Evolutionary conservation across 1,139 yeast species (phyloP).

Genomic region (Komagataea norvegica): DNA sequence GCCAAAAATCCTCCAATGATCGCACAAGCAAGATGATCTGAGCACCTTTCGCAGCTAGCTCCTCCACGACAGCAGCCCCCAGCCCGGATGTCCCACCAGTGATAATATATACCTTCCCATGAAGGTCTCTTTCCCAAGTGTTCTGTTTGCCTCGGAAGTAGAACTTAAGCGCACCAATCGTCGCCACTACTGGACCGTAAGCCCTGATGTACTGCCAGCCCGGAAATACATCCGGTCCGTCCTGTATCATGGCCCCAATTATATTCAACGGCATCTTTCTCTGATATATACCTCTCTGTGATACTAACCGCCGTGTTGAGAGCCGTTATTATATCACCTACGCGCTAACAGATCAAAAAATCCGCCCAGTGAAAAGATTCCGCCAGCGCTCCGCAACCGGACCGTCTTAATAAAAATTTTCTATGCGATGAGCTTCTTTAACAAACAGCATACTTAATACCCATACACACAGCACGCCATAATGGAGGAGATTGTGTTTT

Average conservation of each 20-base stretch:
- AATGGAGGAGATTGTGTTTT: constrained; percentile 64
- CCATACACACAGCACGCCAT: no score
- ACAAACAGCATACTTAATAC: neutral
- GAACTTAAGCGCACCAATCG: constrained; percentile 51
- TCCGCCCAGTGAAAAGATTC: no score
- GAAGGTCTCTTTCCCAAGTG: constrained; percentile 89
- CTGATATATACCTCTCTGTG: neutral
- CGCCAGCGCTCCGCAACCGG: no score
- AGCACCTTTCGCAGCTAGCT: constrained; percentile 78
- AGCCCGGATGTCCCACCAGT: constrained; percentile 92
- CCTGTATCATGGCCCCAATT: constrained; percentile 55
- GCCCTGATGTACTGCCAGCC: constrained; percentile 56
- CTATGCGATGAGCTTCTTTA: constrained; percentile 12
- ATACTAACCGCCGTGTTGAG: no score
- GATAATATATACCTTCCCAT: constrained; percentile 79
- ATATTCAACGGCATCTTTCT: constrained; percentile 78
- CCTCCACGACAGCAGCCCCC: constrained; percentile 72
- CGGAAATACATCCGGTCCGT: constrained; percentile 74
- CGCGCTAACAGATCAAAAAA: no score
- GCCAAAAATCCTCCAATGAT: constrained; percentile 65
- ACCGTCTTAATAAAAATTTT: constrained; percentile 6
- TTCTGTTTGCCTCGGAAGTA: constrained; percentile 75
- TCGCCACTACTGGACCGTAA: constrained; percentile 49
- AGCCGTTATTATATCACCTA: no score
- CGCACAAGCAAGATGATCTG: constrained; percentile 75